Percentiles rank a stretch among this genome's conserved stretches.
Conservation (phyloP, 345 rosid species). For the Gossypium herbaceum region DNA sequence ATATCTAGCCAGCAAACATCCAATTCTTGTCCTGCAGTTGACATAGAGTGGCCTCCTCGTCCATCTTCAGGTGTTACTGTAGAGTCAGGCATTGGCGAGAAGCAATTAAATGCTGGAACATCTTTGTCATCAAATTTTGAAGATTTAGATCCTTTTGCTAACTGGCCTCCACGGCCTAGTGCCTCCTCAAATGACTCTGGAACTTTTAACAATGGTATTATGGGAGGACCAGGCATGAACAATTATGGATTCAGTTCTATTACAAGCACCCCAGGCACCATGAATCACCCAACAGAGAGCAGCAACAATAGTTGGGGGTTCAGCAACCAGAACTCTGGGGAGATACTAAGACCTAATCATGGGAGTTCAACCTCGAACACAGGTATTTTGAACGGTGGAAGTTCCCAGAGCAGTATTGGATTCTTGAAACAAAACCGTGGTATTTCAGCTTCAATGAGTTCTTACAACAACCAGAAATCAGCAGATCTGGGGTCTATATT, state of each 20-base stretch:
- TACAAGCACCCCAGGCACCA: conserved; percentile 23
- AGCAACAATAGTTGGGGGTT: conserved; percentile 49
- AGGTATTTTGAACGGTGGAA: conserved; percentile 28
- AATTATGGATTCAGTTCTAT: conserved; percentile 28
- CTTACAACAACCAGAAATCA: conserved; percentile 46
- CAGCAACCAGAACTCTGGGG: conserved; percentile 35
- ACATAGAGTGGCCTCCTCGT: conserved; percentile 94
- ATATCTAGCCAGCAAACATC: conserved; percentile 41
- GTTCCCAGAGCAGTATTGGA: conserved; percentile 42
- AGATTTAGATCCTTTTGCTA: conserved; percentile 79
- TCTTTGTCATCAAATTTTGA: conserved; percentile 47
- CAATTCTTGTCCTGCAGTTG: conserved; percentile 62
- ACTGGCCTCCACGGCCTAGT: conserved; percentile 78
- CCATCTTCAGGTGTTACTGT: conserved; percentile 34
- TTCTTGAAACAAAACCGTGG: conserved; percentile 58
- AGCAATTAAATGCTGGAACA: conserved; percentile 38
- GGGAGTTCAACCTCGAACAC: conserved; percentile 32
- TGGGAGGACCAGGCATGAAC: conserved; percentile 23
- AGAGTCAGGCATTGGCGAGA: conserved; percentile 29
- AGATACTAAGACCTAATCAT: conserved; percentile 36
- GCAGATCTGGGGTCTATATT: conserved; percentile 69
- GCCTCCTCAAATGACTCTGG: conserved; percentile 35
- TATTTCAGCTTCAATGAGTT: conserved; percentile 27
- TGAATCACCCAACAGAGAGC: conserved; percentile 29
- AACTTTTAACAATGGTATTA: conserved; percentile 40